Base-by-base conservation (phyloP, 768 basidiomycete species). In the Boletus barrowsii region DNA sequence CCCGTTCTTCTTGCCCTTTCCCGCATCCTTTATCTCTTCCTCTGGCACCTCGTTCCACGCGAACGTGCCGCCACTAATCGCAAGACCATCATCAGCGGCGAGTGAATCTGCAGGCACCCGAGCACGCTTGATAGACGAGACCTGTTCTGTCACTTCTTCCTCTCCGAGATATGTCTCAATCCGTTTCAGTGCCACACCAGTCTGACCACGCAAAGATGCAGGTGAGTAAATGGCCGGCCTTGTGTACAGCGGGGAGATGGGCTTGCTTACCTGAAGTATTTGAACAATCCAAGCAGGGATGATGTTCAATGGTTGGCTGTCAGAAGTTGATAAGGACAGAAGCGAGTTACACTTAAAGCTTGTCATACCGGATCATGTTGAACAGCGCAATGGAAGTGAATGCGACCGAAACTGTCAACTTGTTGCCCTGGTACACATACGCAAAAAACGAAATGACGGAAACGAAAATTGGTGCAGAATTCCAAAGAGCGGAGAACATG, bases 301-400 rank as follows among this genome's bases (percentile, higher is more conserved):
- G 29, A 89, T 79, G 61, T 90, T 90, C 43, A 94, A 73, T 0
- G 93, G 92, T 18, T 76, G 67, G 32, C 87, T 84, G 49, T 42
- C 15, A 2, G 5, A 42, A 17, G 35, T 41, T 6, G 18, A 42
- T 51, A n/a, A 47, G 24, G 46, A 42, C 37, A 20, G 20, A 29
- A 40, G 29, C 3, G 2, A 56, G 35, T n/a, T 8, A 14, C 40
- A 42, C 24, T 32, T 37, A 40, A 55, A 33, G 6, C 3, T 51
- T 8, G 1, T 18, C 57, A 56, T 73, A 84, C 79, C 83, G 79
- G 62, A 97, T 78, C 93, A 97, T 93, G 43, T 78, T 77, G 70
- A 96, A 96, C 41, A 96, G 69, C 0, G 91, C 82, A 35, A 97
- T 88, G 0, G 92, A 77, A 81, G 94, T 96, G 66, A 96, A 96